A percentile compares a stretch with the other conserved stretches of the same genome.
phyloP scores from a whole-genome alignment of 1,284 basidiomycete species.

The Ustilago nuda region DNA sequence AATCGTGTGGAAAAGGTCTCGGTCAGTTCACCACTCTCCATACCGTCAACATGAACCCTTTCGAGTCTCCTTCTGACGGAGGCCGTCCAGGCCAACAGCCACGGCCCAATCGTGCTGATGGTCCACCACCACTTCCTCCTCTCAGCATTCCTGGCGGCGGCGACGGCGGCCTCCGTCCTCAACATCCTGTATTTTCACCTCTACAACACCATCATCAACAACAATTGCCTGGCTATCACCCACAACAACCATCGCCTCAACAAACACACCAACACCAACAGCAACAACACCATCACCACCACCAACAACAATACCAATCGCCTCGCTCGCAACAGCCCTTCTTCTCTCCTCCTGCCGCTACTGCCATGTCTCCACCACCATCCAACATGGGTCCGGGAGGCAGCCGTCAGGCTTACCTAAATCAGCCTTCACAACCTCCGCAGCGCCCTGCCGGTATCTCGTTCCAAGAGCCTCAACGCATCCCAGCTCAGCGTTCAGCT shows the following conservation, averaged over 20 bases:
- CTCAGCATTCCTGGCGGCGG: constrained; percentile 33
- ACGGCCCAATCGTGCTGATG: constrained; percentile 25
- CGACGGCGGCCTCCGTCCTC: constrained; percentile 12
- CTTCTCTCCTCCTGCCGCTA: constrained; percentile 24
- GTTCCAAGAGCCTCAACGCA: constrained; percentile 57
- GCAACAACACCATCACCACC: constrained; percentile 24
- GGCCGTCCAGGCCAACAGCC: constrained; percentile 17
- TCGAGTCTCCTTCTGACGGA: constrained; percentile 34
- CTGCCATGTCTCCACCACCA: constrained; percentile 18
- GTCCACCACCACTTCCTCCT: constrained; percentile 43
- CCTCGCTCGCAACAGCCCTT: constrained; percentile 24
- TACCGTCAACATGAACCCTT: constrained; percentile 36
- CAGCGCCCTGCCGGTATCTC: constrained; percentile 48
- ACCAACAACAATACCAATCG: constrained; percentile 27
- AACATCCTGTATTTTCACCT: constrained; percentile 13
- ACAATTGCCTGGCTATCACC: constrained; percentile 45
- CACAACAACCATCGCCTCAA: constrained; percentile 27
- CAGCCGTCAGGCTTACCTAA: constrained; percentile 29
- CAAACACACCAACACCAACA: constrained; percentile 43
- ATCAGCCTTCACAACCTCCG: constrained; percentile 9
- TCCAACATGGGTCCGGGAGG: constrained; percentile 16
- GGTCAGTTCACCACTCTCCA: neutral
- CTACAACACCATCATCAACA: constrained; percentile 41
- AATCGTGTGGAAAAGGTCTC: neutral
- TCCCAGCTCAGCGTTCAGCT: constrained; percentile 37